Evolutionary conservation across 768 basidiomycete genomes (phyloP), one percentile per base, ranked within the genome.

Genomic region (Symmetrospora coprosmae): DNA sequence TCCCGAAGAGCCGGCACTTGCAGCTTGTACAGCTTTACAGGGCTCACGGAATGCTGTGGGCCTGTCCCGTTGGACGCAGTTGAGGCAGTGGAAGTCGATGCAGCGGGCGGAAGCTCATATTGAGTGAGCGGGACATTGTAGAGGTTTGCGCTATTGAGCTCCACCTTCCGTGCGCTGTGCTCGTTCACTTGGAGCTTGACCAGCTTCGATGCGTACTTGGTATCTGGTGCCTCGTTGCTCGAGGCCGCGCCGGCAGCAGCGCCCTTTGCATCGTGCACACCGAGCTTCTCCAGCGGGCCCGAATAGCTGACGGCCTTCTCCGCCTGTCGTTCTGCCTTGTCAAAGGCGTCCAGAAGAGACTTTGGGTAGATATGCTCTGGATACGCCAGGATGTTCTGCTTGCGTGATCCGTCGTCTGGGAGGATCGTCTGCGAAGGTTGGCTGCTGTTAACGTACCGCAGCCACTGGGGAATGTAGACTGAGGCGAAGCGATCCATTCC

Each of bases 1-100:
- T 74, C 73, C 21, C 73, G 64, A 28, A 73, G 71, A 1, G 70
- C 71, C 13, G 71, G 71, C 2, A 71, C 68, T n/a, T 51, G 43
- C 28, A 71, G 58, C 8, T 62, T 46, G 66, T 64, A 69, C 0
- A 62, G 56, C 13, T n/a, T n/a, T n/a, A n/a, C n/a, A n/a, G n/a
- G n/a, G n/a, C n/a, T n/a, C n/a, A n/a, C n/a, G n/a, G n/a, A n/a
- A 28, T 30, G 5, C 21, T 23, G 39, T 4, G 34, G 7, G 2
- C 23, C 23, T 2, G 16, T 23, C 5, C 33, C 35, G 9, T 4
- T 28, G 13, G 13, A 34, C 3, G 51, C 4, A 27, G 23, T 9
- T 16, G n/a, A n/a, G n/a, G n/a, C n/a, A n/a, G n/a, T n/a, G n/a
- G n/a, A n/a, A n/a, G n/a, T n/a, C n/a, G n/a, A n/a, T n/a, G n/a